A percentile compares a stretch with the other conserved stretches of the same genome.
phyloP scores from a whole-genome alignment of 176 grass and related monocot genomes.

The Coix lacrymajobi region DNA sequence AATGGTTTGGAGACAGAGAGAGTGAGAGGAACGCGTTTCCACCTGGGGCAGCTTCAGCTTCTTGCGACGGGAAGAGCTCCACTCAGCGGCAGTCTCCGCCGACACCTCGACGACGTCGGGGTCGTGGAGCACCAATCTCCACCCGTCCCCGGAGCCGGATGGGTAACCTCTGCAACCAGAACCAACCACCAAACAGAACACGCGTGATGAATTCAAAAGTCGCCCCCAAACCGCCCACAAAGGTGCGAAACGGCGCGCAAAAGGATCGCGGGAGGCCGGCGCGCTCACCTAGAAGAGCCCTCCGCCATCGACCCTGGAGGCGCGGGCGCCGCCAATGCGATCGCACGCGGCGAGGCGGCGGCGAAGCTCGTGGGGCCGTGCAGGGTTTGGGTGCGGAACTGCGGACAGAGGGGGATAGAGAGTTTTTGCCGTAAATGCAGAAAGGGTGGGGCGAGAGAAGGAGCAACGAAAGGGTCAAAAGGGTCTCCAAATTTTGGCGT shows the following conservation, averaged over 20 bases:
- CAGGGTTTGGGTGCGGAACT: background rate
- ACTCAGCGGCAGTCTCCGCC: conserved; percentile 9
- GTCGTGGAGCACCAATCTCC: conserved; percentile 18
- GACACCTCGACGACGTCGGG: conserved; percentile 46
- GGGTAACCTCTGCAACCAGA: conserved; percentile 9
- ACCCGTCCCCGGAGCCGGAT: background rate
- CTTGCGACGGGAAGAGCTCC: conserved; percentile 36
- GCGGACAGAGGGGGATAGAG: background rate
- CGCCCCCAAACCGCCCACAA: background rate
- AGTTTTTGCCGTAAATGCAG: background rate
- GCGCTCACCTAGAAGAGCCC: conserved; percentile 21
- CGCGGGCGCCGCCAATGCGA: conserved; percentile 22
- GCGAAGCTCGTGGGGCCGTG: background rate
- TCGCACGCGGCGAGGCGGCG: background rate
- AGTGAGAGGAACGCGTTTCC: background rate
- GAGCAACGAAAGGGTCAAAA: background rate
- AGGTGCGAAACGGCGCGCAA: background rate
- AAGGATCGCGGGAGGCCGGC: background rate
- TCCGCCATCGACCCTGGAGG: conserved; percentile 19
- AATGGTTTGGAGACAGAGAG: background rate
- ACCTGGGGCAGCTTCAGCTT: conserved; percentile 52
- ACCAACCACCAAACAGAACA: background rate
- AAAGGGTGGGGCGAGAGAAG: background rate
- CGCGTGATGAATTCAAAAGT: background rate
- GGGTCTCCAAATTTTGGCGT: conserved; percentile 13